Evolutionary conservation across 169 alveolate genomes (phyloP), one percentile per base, ranked within the genome.

Genomic region (Amoebophrya sp.): DNA sequence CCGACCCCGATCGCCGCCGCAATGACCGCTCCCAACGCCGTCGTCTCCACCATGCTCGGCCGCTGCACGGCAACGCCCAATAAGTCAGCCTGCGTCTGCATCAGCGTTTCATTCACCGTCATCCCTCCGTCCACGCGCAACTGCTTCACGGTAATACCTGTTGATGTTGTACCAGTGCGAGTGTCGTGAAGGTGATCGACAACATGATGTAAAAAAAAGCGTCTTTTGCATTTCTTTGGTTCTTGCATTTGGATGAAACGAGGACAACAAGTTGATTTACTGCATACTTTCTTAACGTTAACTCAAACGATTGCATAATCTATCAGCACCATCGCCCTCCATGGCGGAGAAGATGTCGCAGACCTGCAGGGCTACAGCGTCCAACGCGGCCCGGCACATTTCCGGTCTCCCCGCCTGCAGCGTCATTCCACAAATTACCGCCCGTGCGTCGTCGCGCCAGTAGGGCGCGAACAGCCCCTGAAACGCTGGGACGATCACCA

Each of bases 121-220:
- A 96, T 93, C 26, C 99, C 99, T 31, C 99, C 99, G 93, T 97
- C 99, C 97, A 91, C 95, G 92, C 88, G 97, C 92, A 90, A 92
- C 94, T 13, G 78, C 23, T 58, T 58, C 39, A 58, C 78, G 2
- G 29, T 16, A n/a, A 58, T 58, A n/a, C 78, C 78, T 58, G 78
- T 45, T 45, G 67, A 45, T 45, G 67, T 18, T 45, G 67, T 10
- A 45, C n/a, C n/a, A 45, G 67, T 45, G 10, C 67, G 10, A 10
- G 67, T 45, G 18, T 10, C 10, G 18, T 15, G 67, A 45, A 45
- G 67, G 18, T 45, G 67, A 45, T 18, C 67, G 10, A 15, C n/a
- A 45, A 18, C 67, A 45, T 45, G 67, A 18, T 45, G 67, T 45
- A 45, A 45, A n/a, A n/a, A n/a, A n/a, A n/a, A n/a, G n/a, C n/a